Base-by-base conservation (phyloP, 2,329 filamentous ascomycete genomes). In the Cadophora sp. region DNA sequence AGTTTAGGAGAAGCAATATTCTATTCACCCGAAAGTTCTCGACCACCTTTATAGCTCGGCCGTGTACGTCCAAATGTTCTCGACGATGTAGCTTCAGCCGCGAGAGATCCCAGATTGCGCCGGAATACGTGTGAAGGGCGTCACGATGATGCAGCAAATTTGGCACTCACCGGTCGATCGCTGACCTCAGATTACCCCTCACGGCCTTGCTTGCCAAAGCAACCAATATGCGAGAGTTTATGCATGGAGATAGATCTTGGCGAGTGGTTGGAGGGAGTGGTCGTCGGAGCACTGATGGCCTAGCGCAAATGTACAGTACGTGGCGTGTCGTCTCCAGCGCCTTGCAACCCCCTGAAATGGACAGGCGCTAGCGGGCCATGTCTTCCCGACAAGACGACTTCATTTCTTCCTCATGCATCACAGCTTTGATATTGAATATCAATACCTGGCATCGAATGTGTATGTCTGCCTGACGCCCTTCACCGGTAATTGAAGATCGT, bases 331-430 rank as follows among this genome's bases (percentile, higher is more conserved):
- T 55, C 51, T 29, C 1, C 51, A 55, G 16, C 51, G 51, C 51
- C 51, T 31, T 55, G 14, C 51, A 55, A 31, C 16, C 51, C 51
- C 51, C 51, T 55, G 50, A 34, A 64, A 56, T 46, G 29, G 24
- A 29, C 29, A 24, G 48, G 27, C 51, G 26, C 51, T 55, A 55
- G 51, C 26, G 51, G 51, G 51, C 51, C 51, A 55, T 55, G 9
- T 55, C 51, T n/a, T 55, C 16, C 51, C 51, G 26, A 55, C 51
- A 22, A 48, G 51, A 55, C 27, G 16, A 6, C 6, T 29, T 31
- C 16, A 4, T 14, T 26, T 6, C 51, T 27, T 31, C 27, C 50
- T 19, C 26, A 55, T 16, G 8, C 19, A 55, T n/a, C 51, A 27
- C 27, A 48, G 5, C 19, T 22, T 9, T 22, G 4, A 48, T 22